phyloP scores from a whole-genome alignment of 2,329 filamentous ascomycete genomes.

The Aureobasidium sp. region DNA sequence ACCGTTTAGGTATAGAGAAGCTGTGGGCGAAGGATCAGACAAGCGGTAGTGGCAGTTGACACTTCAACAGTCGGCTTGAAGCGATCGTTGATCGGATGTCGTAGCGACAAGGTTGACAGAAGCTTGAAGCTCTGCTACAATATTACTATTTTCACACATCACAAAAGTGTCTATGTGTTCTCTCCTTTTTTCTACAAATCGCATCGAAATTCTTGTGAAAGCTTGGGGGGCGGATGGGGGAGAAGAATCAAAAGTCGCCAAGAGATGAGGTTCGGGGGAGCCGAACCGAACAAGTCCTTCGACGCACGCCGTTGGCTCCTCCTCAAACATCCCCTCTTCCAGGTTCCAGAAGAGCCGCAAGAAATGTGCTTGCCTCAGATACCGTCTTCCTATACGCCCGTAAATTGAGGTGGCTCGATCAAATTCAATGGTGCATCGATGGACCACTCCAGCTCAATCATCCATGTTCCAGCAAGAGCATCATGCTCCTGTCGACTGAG shows the following conservation, averaged over 20 bases:
- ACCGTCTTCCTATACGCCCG: neutral
- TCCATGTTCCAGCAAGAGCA: neutral
- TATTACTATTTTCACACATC: neutral
- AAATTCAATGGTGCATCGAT: neutral
- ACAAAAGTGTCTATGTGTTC: too few relatives aligned
- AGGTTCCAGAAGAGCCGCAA: neutral
- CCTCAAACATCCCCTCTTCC: neutral
- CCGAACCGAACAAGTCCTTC: conserved; percentile 3
- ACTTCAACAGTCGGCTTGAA: conserved; percentile 1
- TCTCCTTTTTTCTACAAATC: accelerated
- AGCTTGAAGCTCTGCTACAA: neutral
- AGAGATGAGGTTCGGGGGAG: neutral
- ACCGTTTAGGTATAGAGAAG: neutral
- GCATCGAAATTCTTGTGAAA: neutral
- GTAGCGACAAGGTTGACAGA: neutral
- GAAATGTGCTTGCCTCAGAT: neutral
- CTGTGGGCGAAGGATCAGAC: neutral
- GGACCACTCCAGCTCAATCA: neutral
- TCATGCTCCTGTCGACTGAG: neutral
- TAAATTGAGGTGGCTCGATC: neutral
- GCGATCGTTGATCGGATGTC: neutral
- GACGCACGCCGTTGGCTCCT: neutral
- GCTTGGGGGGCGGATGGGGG: neutral
- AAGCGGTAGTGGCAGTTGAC: conserved; percentile 8
- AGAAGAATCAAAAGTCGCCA: neutral